Percentiles rank a stretch among this genome's conserved stretches.
These are phyloP conservation scores for Pestalotiopsis sp. DNA, from an alignment of 2,329 filamentous ascomycete species.

Conservation along the genomic window DNA sequence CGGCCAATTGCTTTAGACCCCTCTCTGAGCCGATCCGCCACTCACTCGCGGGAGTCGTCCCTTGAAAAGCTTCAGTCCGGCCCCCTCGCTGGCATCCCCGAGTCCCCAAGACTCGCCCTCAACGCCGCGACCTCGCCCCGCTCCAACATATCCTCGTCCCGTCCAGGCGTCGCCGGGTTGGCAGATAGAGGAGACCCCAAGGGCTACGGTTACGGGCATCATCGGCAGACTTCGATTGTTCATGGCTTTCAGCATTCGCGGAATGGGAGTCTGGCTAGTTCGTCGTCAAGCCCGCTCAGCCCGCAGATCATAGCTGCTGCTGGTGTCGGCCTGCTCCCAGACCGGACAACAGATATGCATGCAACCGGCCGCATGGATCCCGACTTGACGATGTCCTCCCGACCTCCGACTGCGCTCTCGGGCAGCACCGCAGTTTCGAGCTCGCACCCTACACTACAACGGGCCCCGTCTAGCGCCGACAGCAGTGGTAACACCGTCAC, in stretches of 20 bases:
- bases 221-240: conserved; percentile 95
- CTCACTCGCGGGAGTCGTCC: conserved; percentile 62
- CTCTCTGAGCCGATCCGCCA: conserved; percentile 39
- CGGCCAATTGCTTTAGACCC: conserved; percentile 47
- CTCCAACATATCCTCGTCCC: conserved; percentile 43
- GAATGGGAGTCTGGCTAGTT: conserved; percentile 84
- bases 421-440: conserved; percentile 40
- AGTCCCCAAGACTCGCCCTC: conserved; percentile 31
- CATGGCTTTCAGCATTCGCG: conserved; percentile 92
- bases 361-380: conserved; percentile 48
- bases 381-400: conserved; percentile 40
- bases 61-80: conserved; percentile 52
- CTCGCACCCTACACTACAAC: conserved; percentile 40
- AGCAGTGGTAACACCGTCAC: conserved; percentile 43
- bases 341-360: conserved; percentile 52
- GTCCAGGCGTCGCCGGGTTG: conserved; percentile 42
- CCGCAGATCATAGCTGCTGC: conserved; percentile 80
- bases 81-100: conserved; percentile 31
- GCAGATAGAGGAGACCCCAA: conserved; percentile 61
- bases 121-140: conserved; percentile 37
- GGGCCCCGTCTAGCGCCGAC: conserved; percentile 50
- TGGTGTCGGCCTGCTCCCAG: conserved; percentile 55
- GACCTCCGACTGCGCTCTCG: conserved; percentile 52
- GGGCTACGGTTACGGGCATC: conserved; percentile 72
- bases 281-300: conserved; percentile 82